These are phyloP conservation scores for Fusarium gaditjirri DNA, from an alignment of 2,329 filamentous ascomycete species.

Conservation along the genomic window DNA sequence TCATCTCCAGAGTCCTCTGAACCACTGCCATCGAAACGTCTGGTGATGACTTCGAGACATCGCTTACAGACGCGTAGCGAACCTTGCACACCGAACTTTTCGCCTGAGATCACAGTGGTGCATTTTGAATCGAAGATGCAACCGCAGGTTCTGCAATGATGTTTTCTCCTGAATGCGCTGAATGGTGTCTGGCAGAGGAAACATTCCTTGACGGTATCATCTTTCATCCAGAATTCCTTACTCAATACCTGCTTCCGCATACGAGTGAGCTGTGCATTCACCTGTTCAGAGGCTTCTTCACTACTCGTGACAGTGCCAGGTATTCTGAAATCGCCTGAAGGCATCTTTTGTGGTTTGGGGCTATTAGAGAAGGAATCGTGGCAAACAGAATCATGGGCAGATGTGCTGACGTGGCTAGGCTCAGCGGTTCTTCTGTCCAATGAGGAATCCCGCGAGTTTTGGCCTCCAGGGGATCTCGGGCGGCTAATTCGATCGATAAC, in stretches of 20 bases:
- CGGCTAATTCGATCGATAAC: slow-evolving; percentile 67
- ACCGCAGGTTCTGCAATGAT: slow-evolving; percentile 96
- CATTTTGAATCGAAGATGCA: slow-evolving; percentile 99
- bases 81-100: slow-evolving; percentile 86
- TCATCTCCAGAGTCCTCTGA: slow-evolving; percentile 90
- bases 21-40: slow-evolving; percentile 84
- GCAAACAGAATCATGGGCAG: slow-evolving; percentile 67
- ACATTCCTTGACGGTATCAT: slow-evolving; percentile 97
- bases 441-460: slow-evolving; percentile 67
- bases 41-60: slow-evolving; percentile 90
- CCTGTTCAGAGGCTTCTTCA: slow-evolving; percentile 67
- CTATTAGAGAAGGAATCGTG: slow-evolving; percentile 66
- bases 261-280: slow-evolving; percentile 71
- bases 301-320: slow-evolving; percentile 65
- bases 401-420: slow-evolving; percentile 66
- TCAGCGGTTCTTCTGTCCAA: slow-evolving; percentile 67
- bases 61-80: slow-evolving; percentile 91
- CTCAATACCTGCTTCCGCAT: slow-evolving; percentile 89
- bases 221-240: slow-evolving; percentile 99
- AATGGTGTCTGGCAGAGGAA: slow-evolving; percentile 92
- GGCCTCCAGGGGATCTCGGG: slow-evolving; percentile 55
- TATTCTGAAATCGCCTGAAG: slow-evolving; percentile 61
- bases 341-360: slow-evolving; percentile 56
- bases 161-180: slow-evolving; percentile 92
- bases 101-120: slow-evolving; percentile 88